A percentile compares a stretch with the other conserved stretches of the same genome.
phyloP scores from a whole-genome alignment of 2,329 filamentous ascomycete genomes.

The Elsinoe ampelina region DNA sequence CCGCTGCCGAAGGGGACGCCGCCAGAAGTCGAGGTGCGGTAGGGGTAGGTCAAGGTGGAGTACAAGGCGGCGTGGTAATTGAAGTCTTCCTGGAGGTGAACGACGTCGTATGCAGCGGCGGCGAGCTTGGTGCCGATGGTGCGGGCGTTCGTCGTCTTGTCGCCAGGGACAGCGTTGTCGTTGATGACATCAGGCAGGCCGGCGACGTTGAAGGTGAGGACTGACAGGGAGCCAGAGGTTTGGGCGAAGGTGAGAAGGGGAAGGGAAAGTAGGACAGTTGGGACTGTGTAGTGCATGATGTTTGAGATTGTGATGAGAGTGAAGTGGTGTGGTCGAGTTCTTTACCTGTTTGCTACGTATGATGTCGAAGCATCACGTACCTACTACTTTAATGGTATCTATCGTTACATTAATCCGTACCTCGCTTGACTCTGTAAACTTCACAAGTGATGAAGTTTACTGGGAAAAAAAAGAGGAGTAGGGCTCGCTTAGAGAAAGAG shows the following conservation, averaged over 20 bases:
- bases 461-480: neutral
- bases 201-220: conserved; percentile 52
- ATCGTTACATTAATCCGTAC: neutral
- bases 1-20: conserved; percentile 54
- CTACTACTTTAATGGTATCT: neutral
- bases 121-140: conserved; percentile 49
- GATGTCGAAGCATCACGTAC: neutral
- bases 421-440: neutral
- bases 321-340: neutral
- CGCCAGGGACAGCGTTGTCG: conserved; percentile 51
- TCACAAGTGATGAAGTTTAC: neutral
- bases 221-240: conserved; percentile 38
- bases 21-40: conserved; percentile 56
- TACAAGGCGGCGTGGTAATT: conserved; percentile 59
- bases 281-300: conserved; percentile 5
- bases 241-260: conserved; percentile 17
- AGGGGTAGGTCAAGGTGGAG: conserved; percentile 48
- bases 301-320: neutral
- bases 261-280: conserved; percentile 9
- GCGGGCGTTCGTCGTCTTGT: conserved; percentile 50
- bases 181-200: conserved; percentile 50
- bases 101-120: conserved; percentile 50
- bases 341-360: neutral
- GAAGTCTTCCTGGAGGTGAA: conserved; percentile 61
- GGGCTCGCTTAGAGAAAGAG: neutral